Evolutionary conservation across 306 rosid genomes (phyloP).

Genomic region (Psophocarpus tetragonolobus): DNA sequence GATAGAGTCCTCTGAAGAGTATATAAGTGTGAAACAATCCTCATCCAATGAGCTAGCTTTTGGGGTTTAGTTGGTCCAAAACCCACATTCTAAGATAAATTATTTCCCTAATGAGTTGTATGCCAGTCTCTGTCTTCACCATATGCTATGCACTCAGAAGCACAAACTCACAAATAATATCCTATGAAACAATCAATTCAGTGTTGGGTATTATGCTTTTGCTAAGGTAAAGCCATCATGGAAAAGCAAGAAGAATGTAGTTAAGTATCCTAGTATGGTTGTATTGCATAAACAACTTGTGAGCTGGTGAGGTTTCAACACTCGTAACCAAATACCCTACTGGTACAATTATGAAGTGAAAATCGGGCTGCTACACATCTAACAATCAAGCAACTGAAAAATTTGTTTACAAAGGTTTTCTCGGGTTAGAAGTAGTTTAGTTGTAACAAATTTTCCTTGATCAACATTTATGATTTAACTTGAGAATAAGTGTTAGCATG

Average conservation of each 20-base stretch:
- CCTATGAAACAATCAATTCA: background rate
- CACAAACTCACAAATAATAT: background rate
- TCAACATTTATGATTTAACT: background rate
- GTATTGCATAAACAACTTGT: background rate
- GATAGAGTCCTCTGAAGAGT: too few relatives aligned
- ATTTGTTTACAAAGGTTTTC: background rate
- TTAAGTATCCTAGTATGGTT: background rate
- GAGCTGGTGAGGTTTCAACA: background rate
- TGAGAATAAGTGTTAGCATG: background rate
- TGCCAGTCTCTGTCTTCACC: background rate
- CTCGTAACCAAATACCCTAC: background rate
- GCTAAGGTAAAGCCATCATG: background rate
- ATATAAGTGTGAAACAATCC: too few relatives aligned
- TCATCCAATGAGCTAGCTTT: too few relatives aligned
- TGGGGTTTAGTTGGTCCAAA: too few relatives aligned
- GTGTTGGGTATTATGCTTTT: background rate
- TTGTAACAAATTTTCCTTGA: background rate
- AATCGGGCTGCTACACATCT: background rate
- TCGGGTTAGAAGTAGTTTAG: background rate
- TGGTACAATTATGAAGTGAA: background rate
- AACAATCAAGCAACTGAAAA: conserved; percentile 1
- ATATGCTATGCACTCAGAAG: background rate
- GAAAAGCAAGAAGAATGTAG: background rate
- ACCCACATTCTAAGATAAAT: too few relatives aligned
- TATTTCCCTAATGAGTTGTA: background rate